Base-by-base conservation (phyloP, 495 filamentous ascomycete species). In the Talaromyces proteolyticus region DNA sequence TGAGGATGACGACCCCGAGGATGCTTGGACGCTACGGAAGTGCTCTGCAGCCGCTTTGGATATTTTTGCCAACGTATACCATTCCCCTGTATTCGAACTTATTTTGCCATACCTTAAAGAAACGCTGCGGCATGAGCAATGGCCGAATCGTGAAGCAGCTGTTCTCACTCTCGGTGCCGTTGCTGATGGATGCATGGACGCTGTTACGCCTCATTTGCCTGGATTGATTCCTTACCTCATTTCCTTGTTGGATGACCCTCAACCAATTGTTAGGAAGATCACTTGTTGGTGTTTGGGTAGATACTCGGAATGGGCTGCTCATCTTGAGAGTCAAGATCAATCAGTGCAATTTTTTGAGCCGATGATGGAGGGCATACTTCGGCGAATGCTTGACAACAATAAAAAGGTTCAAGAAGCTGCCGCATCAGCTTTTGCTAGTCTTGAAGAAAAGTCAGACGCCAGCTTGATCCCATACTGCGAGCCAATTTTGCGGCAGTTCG, bases 391-490 rank as follows among this genome's bases (percentile, higher is more conserved):
- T 38, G 93, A 99, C 61, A 82, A 80, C 59, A 96, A 96, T 74
- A 99, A 99, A 77, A 86, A 91, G 62, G 94, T 97, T 0, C 93
- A 99, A 63, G 93, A 96, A 66, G 91, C 93, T 29, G 93, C 88
- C 24, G 93, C 92, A 2, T 96, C 92, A 5, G 94, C 93, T 1
- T 96, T 99, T 69, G 93, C 92, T 26, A 95, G 87, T 57, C 78
- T 99, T 41, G 92, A 96, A 62, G 93, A 99, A 69, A 92, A 94
- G 63, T 89, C 93, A 0, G 86, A 88, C 23, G 81, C 81, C 46
- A 72, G 82, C 53, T 64, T 99, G 51, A 82, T 83, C 47, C 86
- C 86, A 5, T 97, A 94, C 69, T 92, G 88, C 61, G 77, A 85
- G 42, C 88, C 89, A 23, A 99, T 99, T 56, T 81, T 97, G 44